These are phyloP conservation scores for Macroventuria anomochaeta DNA, from an alignment of 2,329 filamentous ascomycete genomes.

Conservation along the genomic window DNA sequence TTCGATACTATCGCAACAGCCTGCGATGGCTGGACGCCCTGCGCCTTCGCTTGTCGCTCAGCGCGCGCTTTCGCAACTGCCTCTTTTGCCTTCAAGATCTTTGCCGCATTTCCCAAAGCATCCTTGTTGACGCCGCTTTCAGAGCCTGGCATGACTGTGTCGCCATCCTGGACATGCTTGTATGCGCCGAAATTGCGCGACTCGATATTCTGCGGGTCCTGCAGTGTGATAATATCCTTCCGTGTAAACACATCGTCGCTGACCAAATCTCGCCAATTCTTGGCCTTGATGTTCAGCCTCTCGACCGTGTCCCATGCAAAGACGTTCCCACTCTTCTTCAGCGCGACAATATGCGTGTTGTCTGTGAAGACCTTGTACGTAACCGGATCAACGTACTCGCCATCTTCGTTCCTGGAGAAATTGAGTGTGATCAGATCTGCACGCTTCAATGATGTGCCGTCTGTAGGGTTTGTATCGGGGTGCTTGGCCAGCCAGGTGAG, in stretches of 20 bases:
- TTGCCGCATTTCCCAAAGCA: conserved; percentile 78
- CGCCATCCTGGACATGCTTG: conserved; percentile 87
- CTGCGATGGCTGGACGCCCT: conserved; percentile 27
- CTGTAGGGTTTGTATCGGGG: conserved; percentile 88
- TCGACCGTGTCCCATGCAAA: conserved; percentile 97
- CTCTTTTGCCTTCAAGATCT: conserved; percentile 89
- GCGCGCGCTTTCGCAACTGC: conserved; percentile 89
- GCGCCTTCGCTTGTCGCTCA: conserved; percentile 62
- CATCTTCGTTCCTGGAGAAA: conserved; percentile 89
- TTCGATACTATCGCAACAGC: conserved; percentile 29
- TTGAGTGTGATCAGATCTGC: conserved; percentile 88
- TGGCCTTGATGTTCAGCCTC: conserved; percentile 92
- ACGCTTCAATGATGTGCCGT: conserved; percentile 77
- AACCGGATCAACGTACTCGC: conserved; percentile 92
- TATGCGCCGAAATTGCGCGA: conserved; percentile 84
- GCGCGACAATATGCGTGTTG: conserved; percentile 93
- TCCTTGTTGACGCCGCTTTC: conserved; percentile 76
- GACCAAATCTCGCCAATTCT: conserved; percentile 92
- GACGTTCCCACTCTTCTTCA: conserved; percentile 87
- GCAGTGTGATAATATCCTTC: conserved; percentile 92
- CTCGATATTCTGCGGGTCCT: conserved; percentile 91
- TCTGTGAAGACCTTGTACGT: conserved; percentile 98
- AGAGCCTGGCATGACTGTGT: conserved; percentile 73
- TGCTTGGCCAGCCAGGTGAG: conserved; percentile 93
- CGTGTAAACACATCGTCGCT: conserved; percentile 86